Base-by-base conservation (phyloP, 1,284 basidiomycete species). In the Heterobasidion occidentale region DNA sequence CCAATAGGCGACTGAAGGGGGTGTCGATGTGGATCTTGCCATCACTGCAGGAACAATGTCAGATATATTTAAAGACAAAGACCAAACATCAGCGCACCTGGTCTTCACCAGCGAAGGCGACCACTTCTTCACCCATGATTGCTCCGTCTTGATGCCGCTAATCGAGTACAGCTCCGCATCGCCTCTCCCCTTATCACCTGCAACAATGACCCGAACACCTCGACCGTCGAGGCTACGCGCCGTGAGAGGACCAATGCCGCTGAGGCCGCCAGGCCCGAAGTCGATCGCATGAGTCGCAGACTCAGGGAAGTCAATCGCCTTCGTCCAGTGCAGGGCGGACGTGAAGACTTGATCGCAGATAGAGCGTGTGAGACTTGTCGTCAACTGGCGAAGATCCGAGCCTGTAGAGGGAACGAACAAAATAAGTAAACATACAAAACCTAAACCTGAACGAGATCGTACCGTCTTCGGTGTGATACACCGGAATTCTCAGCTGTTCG, bases 261-360 rank as follows among this genome's bases (percentile, higher is more conserved):
- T 93, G 58, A 92, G 70, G 36, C 95, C 95, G 61, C 96, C 96
- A 1, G 96, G 93, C 58, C 96, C 97, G 68, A 99, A 98, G 73
- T 98, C 97, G 64, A 99, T 75, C 7, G 92, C 89, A 70, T 99
- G 96, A 4, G 96, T 98, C 0, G 94, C 93, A 9, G 86, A 81
- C 56, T 87, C 78, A 1, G 93, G 90, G 82, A 95, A 97, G 64
- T 86, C 77, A 38, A 91, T 94, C 4, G 94, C 94, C 68, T 88
- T 86, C 52, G 80, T 76, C 97, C 97, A 99, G 74, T 96, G 88
- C 64, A 99, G 95, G 19, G 90, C 92, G 53, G 81, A 81, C 5
- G 87, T 91, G 71, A 97, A 96, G 67, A 99, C 95, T 71, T 97
- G 95, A 63, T 94, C 90, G 70, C 88, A 93, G 34, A 98, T 79